A percentile compares a stretch with the other conserved stretches of the same genome.
Evolutionary conservation across 2,329 filamentous ascomycete genomes (phyloP).

Genomic region (Lasiodiplodia gonubiensis): DNA sequence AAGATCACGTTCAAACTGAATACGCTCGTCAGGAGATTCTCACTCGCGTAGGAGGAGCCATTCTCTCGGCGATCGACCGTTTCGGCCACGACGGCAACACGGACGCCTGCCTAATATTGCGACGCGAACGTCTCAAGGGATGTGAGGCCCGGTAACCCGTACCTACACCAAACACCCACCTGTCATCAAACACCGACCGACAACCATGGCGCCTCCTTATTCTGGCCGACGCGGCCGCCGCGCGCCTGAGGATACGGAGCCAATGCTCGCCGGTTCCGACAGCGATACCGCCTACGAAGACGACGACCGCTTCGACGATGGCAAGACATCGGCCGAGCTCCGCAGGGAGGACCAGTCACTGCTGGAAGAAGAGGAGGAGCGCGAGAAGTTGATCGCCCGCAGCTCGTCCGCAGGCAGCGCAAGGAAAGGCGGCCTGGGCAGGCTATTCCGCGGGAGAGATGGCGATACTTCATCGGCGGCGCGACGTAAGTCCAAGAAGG

Average conservation of each 20-base stretch:
- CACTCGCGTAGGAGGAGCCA: not conserved
- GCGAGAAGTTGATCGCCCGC: slow-evolving; percentile 49
- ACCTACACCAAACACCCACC: not conserved
- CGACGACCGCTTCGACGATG: slow-evolving; percentile 37
- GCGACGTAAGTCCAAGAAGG: slow-evolving; percentile 35
- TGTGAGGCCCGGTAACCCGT: slow-evolving; percentile 1
- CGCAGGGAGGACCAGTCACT: slow-evolving; percentile 47
- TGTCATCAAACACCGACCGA: not conserved
- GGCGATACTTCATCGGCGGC: slow-evolving; percentile 37
- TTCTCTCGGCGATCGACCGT: not conserved
- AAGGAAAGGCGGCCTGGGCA: slow-evolving; percentile 31
- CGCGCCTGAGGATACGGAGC: slow-evolving; percentile 49
- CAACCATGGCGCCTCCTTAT: slow-evolving; percentile 64
- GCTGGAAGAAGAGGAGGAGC: slow-evolving; percentile 54
- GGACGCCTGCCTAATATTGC: slow-evolving; percentile 19
- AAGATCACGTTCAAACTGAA: not conserved
- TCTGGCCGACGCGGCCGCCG: slow-evolving; percentile 86
- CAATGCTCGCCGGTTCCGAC: slow-evolving; percentile 40
- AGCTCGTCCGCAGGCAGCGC: slow-evolving; percentile 31
- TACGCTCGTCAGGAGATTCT: not conserved
- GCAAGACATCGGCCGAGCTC: slow-evolving; percentile 44
- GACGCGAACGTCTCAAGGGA: slow-evolving; percentile 22
- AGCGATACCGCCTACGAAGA: slow-evolving; percentile 37
- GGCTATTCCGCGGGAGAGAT: slow-evolving; percentile 40
- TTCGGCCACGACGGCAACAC: slow-evolving; percentile 17